phyloP scores from a whole-genome alignment of 805 yeast genomes.

The Metschnikowia baotianmanensis region DNA sequence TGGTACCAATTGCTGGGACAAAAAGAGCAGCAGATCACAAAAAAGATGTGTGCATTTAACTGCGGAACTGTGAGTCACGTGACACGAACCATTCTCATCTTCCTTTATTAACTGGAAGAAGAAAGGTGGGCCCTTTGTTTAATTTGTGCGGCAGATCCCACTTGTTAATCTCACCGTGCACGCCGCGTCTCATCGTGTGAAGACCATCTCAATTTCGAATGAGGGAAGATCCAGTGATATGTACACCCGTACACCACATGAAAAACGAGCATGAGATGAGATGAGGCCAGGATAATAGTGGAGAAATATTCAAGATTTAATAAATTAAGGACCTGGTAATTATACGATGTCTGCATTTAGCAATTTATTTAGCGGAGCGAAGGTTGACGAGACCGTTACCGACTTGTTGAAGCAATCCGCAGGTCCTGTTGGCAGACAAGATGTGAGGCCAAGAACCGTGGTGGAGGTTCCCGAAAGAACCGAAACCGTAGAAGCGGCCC shows the following conservation, averaged over 20 bases:
- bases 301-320: not conserved
- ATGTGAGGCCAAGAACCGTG: conserved; percentile 32
- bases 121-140: too few species aligned
- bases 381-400: conserved; percentile 30
- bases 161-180: too few species aligned
- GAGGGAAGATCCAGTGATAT: not conserved
- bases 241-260: not conserved
- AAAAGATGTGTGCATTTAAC: too few species aligned
- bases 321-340: not conserved
- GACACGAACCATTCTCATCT: too few species aligned
- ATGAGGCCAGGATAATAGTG: conserved; percentile 5
- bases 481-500: conserved; percentile 2
- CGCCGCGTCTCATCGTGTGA: too few species aligned
- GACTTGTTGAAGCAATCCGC: conserved; percentile 29
- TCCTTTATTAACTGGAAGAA: too few species aligned
- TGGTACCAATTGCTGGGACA: too few species aligned
- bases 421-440: conserved; percentile 48
- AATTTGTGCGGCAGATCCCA: too few species aligned
- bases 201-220: too few species aligned
- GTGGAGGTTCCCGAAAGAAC: conserved; percentile 21
- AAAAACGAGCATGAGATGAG: not conserved
- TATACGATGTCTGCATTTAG: conserved; percentile 35
- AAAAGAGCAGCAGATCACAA: too few species aligned
- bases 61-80: too few species aligned
- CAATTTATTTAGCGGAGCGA: conserved; percentile 31